phyloP scores from a whole-genome alignment of 768 basidiomycete species.

The Lactifluus volemus region DNA sequence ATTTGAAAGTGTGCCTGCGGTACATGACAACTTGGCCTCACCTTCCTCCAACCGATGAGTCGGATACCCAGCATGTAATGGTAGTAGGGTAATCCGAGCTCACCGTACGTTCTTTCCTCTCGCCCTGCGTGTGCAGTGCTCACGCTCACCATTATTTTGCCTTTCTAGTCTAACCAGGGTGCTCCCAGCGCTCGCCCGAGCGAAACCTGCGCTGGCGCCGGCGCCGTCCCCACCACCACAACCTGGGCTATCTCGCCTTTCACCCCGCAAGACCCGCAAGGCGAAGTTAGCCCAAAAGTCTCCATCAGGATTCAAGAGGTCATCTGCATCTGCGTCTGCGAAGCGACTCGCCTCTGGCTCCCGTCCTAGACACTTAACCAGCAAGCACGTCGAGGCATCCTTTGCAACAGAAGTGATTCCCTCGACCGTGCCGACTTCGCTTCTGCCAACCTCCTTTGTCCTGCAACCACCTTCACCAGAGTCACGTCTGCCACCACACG shows the following conservation, averaged over 20 bases:
- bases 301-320: conserved; percentile 7
- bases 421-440: conserved; percentile 20
- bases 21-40: not conserved
- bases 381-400: conserved; percentile 30
- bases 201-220: no score
- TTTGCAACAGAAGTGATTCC: conserved; percentile 50
- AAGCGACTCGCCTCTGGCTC: conserved; percentile 23
- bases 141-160: not conserved
- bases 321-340: conserved; percentile 28
- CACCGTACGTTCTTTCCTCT: not conserved
- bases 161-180: not conserved
- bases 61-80: not conserved
- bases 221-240: not conserved
- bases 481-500: conserved; percentile 45
- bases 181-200: no score
- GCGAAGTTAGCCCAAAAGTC: not conserved
- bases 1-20: not conserved
- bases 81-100: not conserved
- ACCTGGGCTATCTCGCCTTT: no score
- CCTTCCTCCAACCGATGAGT: conserved; percentile 27
- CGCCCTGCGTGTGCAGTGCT: not conserved
- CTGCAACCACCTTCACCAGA: conserved; percentile 71
- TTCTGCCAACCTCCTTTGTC: conserved; percentile 63
- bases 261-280: conserved; percentile 11
- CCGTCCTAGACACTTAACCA: conserved; percentile 22